Percentiles rank a stretch among this genome's conserved stretches.
phyloP scores from a whole-genome alignment of 2,329 filamentous ascomycete genomes.

The Plenodomus tracheiphilus region DNA sequence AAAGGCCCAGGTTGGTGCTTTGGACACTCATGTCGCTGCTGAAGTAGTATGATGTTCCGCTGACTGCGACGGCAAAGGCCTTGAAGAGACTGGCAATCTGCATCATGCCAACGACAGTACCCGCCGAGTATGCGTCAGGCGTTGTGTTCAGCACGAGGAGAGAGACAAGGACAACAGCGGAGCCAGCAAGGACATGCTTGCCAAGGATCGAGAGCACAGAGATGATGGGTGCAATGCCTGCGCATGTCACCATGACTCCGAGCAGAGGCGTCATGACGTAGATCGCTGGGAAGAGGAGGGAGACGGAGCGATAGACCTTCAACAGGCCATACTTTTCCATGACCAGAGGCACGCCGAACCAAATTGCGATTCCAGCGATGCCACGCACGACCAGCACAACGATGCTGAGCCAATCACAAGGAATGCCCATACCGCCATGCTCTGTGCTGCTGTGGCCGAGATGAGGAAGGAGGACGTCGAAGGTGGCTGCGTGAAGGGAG shows the following conservation, averaged over 20 bases:
- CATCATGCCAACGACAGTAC: conserved; percentile 54
- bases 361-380: conserved; percentile 46
- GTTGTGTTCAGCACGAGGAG: conserved; percentile 54
- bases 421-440: conserved; percentile 51
- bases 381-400: conserved; percentile 49
- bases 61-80: conserved; percentile 51
- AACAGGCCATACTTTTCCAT: conserved; percentile 48
- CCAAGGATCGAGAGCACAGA: conserved; percentile 47
- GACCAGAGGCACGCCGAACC: conserved; percentile 42
- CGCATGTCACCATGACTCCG: conserved; percentile 41
- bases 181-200: conserved; percentile 49
- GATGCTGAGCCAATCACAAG: conserved; percentile 50
- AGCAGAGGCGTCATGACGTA: conserved; percentile 48
- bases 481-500: conserved; percentile 60
- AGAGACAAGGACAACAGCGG: conserved; percentile 49
- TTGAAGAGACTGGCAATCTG: conserved; percentile 52
- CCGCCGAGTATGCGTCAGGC: conserved; percentile 52
- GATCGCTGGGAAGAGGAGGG: conserved; percentile 45
- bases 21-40: conserved; percentile 50
- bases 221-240: conserved; percentile 41
- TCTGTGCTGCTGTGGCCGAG: conserved; percentile 51
- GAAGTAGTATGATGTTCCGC: conserved; percentile 51
- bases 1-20: conserved; percentile 50
- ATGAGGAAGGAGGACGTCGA: conserved; percentile 53
- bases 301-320: conserved; percentile 48